Conservation (phyloP, 352 stramenopile genomes). For the Phytophthora meadii region DNA sequence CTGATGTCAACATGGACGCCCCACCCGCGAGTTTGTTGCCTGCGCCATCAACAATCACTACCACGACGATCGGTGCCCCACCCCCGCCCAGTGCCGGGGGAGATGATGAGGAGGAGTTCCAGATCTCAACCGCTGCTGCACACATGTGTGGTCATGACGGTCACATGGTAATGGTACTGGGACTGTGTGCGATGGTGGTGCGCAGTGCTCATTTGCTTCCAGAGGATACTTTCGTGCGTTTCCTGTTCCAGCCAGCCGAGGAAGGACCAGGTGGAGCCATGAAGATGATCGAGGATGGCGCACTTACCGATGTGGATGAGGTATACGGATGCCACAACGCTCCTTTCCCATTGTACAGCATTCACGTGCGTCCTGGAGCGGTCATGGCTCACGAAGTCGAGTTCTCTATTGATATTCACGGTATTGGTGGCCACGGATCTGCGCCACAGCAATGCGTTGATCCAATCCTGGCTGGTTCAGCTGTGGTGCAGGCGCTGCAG, state of each 20-base stretch:
- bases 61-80: conserved; percentile 30
- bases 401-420: conserved; percentile 93
- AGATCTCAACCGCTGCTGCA: conserved; percentile 45
- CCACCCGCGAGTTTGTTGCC: conserved; percentile 23
- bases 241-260: conserved; percentile 97
- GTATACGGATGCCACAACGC: conserved; percentile 95
- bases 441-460: conserved; percentile 93
- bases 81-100: conserved; percentile 37
- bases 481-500: conserved; percentile 93
- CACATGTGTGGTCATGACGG: conserved; percentile 97
- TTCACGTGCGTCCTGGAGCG: conserved; percentile 89
- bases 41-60: conserved; percentile 31
- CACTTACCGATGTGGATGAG: conserved; percentile 86
- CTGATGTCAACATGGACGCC: conserved; percentile 31
- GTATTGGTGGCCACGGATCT: conserved; percentile 94
- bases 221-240: conserved; percentile 82
- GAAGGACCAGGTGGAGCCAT: conserved; percentile 91
- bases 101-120: conserved; percentile 44
- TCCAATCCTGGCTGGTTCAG: conserved; percentile 91
- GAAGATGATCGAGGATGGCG: conserved; percentile 94
- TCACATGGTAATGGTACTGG: conserved; percentile 95
- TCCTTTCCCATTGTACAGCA: conserved; percentile 88
- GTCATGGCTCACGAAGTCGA: conserved; percentile 93
- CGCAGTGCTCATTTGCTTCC: conserved; percentile 75
- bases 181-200: conserved; percentile 84